Percentiles rank a stretch among this genome's conserved stretches.
phyloP scores from a whole-genome alignment of 2,329 filamentous ascomycete genomes.

The Bertia moriformis region DNA sequence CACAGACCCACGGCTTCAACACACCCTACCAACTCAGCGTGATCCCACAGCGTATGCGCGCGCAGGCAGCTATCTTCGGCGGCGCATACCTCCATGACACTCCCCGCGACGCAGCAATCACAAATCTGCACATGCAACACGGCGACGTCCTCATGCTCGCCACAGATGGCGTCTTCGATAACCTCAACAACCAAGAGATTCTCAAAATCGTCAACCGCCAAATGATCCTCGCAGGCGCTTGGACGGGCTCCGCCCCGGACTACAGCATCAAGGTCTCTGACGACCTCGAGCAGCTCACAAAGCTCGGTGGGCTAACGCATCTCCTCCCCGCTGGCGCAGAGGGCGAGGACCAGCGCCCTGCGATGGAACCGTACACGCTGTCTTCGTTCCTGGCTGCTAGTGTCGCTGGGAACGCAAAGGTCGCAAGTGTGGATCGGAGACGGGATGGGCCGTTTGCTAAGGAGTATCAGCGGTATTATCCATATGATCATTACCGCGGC shows the following conservation, averaged over 20 bases:
- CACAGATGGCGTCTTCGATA: conserved; percentile 92
- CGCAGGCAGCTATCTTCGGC: conserved; percentile 71
- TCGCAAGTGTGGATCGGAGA: conserved; percentile 66
- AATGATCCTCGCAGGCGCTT: conserved; percentile 64
- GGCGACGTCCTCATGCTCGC: conserved; percentile 90
- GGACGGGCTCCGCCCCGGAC: conserved; percentile 46
- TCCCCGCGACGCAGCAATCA: conserved; percentile 70
- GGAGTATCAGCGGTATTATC: conserved; percentile 78
- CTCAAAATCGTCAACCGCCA: conserved; percentile 62
- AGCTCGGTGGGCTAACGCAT: conserved; percentile 23
- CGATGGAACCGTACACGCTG: conserved; percentile 34
- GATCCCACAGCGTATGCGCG: conserved; percentile 65
- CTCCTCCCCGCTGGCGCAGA: conserved; percentile 9
- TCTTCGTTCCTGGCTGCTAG: conserved; percentile 68
- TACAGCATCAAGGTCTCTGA: conserved; percentile 49
- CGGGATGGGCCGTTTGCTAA: conserved; percentile 87
- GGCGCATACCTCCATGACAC: conserved; percentile 68
- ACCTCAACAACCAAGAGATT: conserved; percentile 80
- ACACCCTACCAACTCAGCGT: conserved; percentile 90
- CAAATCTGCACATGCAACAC: conserved; percentile 63
- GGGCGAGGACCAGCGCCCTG: no score
- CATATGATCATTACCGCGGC: conserved; percentile 72
- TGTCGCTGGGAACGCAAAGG: conserved; percentile 70
- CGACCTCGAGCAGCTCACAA: conserved; percentile 37
- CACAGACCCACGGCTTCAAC: conserved; percentile 94